Percentiles rank a stretch among this genome's conserved stretches.
These are phyloP conservation scores for Bremia lactucae DNA, from an alignment of 352 stramenopile genomes.

Conservation along the genomic window DNA sequence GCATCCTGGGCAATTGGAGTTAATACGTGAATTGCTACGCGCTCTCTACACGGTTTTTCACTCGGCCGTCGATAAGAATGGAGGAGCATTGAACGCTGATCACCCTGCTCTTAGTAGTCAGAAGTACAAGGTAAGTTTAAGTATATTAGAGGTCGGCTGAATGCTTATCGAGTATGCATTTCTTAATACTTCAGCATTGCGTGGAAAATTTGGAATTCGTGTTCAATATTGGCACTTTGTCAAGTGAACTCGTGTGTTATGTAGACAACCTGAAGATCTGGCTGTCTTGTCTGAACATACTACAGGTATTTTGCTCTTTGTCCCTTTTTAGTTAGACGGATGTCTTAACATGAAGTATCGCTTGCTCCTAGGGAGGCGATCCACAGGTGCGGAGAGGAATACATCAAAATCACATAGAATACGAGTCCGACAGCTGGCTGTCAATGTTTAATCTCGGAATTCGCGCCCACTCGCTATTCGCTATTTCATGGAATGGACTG, in stretches of 20 bases:
- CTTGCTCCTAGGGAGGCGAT: slow-evolving; percentile 51
- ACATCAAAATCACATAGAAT: slow-evolving; percentile 74
- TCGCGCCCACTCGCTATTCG: slow-evolving; percentile 75
- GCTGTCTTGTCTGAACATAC: slow-evolving; percentile 52
- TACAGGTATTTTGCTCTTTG: too few relatives aligned
- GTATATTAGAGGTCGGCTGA: not conserved
- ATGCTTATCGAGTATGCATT: not conserved
- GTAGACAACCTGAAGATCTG: slow-evolving; percentile 55
- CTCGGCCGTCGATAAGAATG: slow-evolving; percentile 35
- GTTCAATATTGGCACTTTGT: slow-evolving; percentile 67
- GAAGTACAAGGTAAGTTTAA: slow-evolving; percentile 76
- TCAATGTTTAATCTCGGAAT: slow-evolving; percentile 86
- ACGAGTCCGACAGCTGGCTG: slow-evolving; percentile 82
- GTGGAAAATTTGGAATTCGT: slow-evolving; percentile 83
- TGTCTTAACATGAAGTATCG: not conserved
- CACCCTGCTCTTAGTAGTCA: slow-evolving; percentile 67
- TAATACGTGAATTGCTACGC: slow-evolving; percentile 54
- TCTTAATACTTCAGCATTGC: slow-evolving; percentile 44
- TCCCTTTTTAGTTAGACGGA: not conserved
- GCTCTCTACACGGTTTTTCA: slow-evolving; percentile 56
- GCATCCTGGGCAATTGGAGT: slow-evolving; percentile 38
- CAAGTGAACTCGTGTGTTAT: slow-evolving; percentile 71
- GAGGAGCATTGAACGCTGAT: slow-evolving; percentile 47
- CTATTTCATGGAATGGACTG: slow-evolving; percentile 67
- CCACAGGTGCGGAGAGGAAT: slow-evolving; percentile 57